phyloP scores from a whole-genome alignment of 2,329 filamentous ascomycete species.

The Fusarium napiforme region DNA sequence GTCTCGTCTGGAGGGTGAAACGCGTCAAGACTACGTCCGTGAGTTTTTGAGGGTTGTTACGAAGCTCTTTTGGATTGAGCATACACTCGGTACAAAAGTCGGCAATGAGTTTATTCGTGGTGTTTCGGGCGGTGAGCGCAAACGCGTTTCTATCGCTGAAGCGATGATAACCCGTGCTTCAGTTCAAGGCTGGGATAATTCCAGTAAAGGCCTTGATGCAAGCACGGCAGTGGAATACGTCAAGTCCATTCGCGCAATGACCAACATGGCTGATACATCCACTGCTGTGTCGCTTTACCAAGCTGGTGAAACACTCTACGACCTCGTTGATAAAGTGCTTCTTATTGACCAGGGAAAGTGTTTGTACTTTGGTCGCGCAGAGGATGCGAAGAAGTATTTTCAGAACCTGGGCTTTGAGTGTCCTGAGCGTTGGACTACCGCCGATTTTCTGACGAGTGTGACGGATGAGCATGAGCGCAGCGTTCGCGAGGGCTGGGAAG shows the following conservation, averaged over 20 bases:
- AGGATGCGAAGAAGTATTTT: conserved; percentile 75
- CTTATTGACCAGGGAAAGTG: conserved; percentile 79
- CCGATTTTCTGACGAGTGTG: conserved; percentile 81
- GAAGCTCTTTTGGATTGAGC: conserved; percentile 77
- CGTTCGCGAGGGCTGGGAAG: conserved; percentile 73
- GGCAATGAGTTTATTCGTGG: conserved; percentile 74
- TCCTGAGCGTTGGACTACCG: conserved; percentile 76
- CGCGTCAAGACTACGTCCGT: conserved; percentile 63
- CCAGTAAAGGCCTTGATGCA: conserved; percentile 76
- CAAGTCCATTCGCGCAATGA: conserved; percentile 70
- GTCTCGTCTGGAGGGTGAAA: conserved; percentile 68
- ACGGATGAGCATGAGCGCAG: conserved; percentile 78
- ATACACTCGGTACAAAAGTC: conserved; percentile 75
- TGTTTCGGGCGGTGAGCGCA: conserved; percentile 73
- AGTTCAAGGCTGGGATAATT: conserved; percentile 80
- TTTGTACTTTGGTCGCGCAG: conserved; percentile 75
- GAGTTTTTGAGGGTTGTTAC: conserved; percentile 70
- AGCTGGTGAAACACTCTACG: conserved; percentile 72
- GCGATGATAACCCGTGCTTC: conserved; percentile 68
- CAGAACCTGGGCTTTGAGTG: conserved; percentile 77
- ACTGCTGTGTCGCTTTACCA: conserved; percentile 79
- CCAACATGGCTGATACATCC: conserved; percentile 76
- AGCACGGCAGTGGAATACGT: conserved; percentile 80
- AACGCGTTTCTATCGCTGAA: conserved; percentile 81
- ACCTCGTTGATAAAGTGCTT: conserved; percentile 79